These are phyloP conservation scores for Inonotus obliquus DNA, from an alignment of 1,284 basidiomycete genomes.

Conservation along the genomic window DNA sequence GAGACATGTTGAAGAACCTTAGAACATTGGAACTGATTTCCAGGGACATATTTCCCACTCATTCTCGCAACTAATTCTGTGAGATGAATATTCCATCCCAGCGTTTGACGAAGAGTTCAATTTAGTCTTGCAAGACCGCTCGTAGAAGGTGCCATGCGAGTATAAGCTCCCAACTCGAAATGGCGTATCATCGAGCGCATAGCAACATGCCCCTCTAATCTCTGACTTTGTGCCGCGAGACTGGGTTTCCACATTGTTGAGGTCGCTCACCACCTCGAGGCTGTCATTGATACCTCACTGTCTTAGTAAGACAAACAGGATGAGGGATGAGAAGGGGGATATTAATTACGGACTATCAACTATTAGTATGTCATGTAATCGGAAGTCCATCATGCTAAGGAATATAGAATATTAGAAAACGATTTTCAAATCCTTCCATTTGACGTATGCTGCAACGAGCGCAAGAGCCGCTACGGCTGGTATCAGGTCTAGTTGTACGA, in stretches of 20 bases:
- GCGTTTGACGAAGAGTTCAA: background rate
- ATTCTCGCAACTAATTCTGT: background rate
- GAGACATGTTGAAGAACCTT: slow-evolving; percentile 54
- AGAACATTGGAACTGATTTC: slow-evolving; percentile 21
- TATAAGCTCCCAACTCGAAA: slow-evolving; percentile 52
- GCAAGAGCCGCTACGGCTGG: slow-evolving; percentile 56
- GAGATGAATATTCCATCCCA: background rate
- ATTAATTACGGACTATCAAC: background rate
- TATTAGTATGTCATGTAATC: background rate
- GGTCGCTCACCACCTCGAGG: background rate
- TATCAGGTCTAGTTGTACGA: slow-evolving; percentile 60
- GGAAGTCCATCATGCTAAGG: background rate
- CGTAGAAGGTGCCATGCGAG: slow-evolving; percentile 79
- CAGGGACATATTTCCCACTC: slow-evolving; percentile 12
- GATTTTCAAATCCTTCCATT: slow-evolving; percentile 55
- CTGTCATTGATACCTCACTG: too few relatives aligned
- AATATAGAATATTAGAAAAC: slow-evolving; percentile 26
- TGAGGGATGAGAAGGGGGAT: background rate
- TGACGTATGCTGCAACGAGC: slow-evolving; percentile 48
- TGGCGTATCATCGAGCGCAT: slow-evolving; percentile 81
- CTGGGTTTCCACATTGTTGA: background rate
- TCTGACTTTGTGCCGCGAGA: background rate
- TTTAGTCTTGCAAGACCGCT: slow-evolving; percentile 38
- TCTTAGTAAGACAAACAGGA: background rate
- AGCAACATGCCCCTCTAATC: slow-evolving; percentile 18